Conservation (phyloP, 768 basidiomycete genomes). For the Termitomyces sp. region DNA sequence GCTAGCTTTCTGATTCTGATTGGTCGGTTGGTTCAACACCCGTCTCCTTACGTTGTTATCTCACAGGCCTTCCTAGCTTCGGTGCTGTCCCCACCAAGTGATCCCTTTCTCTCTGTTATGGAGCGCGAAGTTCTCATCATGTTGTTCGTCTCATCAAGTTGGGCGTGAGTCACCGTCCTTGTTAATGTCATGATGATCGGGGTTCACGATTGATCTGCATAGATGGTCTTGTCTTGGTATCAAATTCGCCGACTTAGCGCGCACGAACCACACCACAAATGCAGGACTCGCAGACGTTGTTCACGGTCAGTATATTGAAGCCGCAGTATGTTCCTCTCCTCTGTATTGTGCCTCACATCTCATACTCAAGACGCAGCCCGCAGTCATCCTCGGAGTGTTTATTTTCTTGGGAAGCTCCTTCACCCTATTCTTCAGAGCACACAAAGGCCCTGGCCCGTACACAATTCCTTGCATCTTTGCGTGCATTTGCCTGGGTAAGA, state of each 20-base stretch:
- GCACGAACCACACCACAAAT: constrained; percentile 33
- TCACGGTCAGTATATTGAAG: constrained; percentile 54
- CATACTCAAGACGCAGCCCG: constrained; percentile 31
- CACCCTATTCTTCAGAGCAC: constrained; percentile 55
- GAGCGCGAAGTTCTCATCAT: constrained; percentile 60
- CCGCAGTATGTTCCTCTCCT: constrained; percentile 21
- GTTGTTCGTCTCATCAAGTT: constrained; percentile 39
- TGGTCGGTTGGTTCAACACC: constrained; percentile 35
- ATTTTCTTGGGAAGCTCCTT: constrained; percentile 54
- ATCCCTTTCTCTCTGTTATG: constrained; percentile 61
- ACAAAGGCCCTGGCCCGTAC: constrained; percentile 60
- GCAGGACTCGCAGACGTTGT: constrained; percentile 34
- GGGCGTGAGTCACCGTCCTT: constrained; percentile 46
- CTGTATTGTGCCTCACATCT: not conserved
- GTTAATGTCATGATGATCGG: not conserved
- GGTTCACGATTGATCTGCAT: not conserved
- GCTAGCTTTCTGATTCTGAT: constrained; percentile 62
- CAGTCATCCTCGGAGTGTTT: constrained; percentile 54
- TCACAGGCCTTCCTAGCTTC: constrained; percentile 32
- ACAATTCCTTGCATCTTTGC: constrained; percentile 48
- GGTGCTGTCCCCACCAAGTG: constrained; percentile 60
- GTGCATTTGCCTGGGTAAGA: constrained; percentile 53
- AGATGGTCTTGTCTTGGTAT: constrained; percentile 70
- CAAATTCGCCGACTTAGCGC: constrained; percentile 51
- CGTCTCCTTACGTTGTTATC: not conserved